These are phyloP conservation scores for Ophiostoma pallidulum DNA, from an alignment of 2,329 filamentous ascomycete genomes.

Conservation along the genomic window DNA sequence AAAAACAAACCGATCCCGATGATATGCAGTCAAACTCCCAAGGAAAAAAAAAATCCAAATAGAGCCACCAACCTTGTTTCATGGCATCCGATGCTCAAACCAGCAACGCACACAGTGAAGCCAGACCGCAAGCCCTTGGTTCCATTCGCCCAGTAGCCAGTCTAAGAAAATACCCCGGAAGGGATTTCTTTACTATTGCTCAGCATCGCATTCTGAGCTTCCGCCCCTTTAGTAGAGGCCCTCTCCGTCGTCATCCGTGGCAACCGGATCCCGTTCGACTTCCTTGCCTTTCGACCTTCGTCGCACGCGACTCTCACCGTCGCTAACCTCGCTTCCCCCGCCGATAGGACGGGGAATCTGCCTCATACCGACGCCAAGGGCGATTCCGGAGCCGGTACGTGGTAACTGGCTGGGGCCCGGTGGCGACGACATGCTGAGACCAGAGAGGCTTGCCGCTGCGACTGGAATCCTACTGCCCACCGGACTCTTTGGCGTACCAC, in stretches of 20 bases:
- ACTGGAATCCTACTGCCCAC: conserved; percentile 8
- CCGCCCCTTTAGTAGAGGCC: neutral
- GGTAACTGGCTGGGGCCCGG: neutral
- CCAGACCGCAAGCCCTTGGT: too few relatives aligned
- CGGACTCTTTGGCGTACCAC: conserved; percentile 2
- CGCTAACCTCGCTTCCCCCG: neutral
- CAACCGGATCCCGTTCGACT: conserved; percentile 24
- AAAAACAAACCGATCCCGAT: neutral
- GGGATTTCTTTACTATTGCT: too few relatives aligned
- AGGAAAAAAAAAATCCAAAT: neutral
- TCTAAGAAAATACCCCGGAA: too few relatives aligned
- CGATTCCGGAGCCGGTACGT: neutral
- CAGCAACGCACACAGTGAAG: too few relatives aligned
- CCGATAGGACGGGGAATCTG: neutral
- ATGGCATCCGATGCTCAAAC: too few relatives aligned
- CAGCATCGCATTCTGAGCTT: neutral
- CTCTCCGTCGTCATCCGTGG: conserved; percentile 20
- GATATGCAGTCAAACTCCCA: too few relatives aligned
- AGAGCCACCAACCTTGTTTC: neutral
- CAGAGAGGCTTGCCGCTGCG: neutral
- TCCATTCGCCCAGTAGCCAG: too few relatives aligned
- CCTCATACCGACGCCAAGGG: neutral
- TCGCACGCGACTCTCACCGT: conserved; percentile 16
- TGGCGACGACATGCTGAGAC: conserved; percentile 2
- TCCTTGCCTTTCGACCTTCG: conserved; percentile 36